Base-by-base conservation (phyloP, 768 basidiomycete species). In the Russula earlei region DNA sequence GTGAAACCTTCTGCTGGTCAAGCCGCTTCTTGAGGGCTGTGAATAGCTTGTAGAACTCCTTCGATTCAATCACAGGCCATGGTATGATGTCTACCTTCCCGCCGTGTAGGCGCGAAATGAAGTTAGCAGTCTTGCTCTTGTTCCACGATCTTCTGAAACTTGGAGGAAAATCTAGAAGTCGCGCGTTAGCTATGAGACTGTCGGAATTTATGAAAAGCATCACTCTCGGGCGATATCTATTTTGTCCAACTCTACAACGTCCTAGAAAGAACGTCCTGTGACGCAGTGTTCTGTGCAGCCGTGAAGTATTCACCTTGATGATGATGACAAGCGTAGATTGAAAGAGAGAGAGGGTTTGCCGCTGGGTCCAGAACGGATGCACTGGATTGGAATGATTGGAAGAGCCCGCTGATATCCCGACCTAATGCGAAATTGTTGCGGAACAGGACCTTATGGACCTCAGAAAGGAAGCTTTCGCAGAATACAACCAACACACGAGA, bases 61-160 rank as follows among this genome's bases (percentile, higher is more conserved):
- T 73, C 0, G 81, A 82, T 58, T 80, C 78, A 29, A 84, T 83
- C 40, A 84, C 78, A 0, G 81, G 81, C 82, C 82, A 84, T 4
- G 82, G 82, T 17, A 83, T 73, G 8, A 84, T 83, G 41, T 71
- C 72, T 7, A 84, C 62, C 49, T 72, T 71, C 1, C 82, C 81
- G 0, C 72, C 72, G 53, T 84, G 83, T 1, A 84, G 71, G 1
- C 73, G 75, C n/a, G 80, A 77, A 51, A 84, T 82, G 60, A 84
- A 84, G 59, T 84, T 84, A 0, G 76, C 69, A n/a, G 36, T 74
- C 80, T 64, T 81, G 80, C 51, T 84, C 81, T 9, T 79, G 73
- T 47, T 78, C 72, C 10, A 84, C 81, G 20, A 83, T 83, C 65
- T 75, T 72, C 67, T 81, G 69, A 61, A 83, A 79, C 58, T 83